Base-by-base conservation (phyloP, 2,329 filamentous ascomycete genomes). In the Curvularia sp. region DNA sequence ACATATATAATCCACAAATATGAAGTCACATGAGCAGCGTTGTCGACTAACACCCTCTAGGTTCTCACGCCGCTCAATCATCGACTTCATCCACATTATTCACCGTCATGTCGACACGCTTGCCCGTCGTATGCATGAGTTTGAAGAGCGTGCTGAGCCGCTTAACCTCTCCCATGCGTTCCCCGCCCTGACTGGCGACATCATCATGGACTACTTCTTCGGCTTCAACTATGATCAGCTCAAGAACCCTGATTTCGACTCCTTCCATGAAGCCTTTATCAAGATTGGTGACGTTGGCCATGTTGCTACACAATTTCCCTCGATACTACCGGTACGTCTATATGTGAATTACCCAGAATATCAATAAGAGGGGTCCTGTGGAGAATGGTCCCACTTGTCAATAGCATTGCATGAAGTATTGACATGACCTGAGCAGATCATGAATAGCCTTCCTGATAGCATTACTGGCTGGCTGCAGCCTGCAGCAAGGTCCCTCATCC, bases 181-280 rank as follows among this genome's bases (percentile, higher is more conserved):
- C 49, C 77, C 74, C 22, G 79, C 78, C 20, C 71, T 79, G 46
- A 78, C 78, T 1, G 80, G 79, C 31, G 81, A 83, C 31, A 76
- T 82, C 44, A 80, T 83, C 61, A 80, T 79, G 58, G 73, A 79
- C 52, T 82, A 81, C 57, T 75, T 74, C 60, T 75, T 75, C 47
- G 73, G 74, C 12, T 73, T 76, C 64, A 74, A 75, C 56, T 71
- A 74, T 35, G 61, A 53, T 12, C 72, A 74, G 47, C 66, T 75
- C 54, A 71, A 73, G 58, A 58, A 74, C 28, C 70, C 73, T 0
- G 64, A 72, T n/a, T 77, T 76, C 49, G 66, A 68, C 5, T 74
- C 70, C 1, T 76, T 75, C 49, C 73, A 75, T 35, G 71, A 74
- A 31, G 73, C 73, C 0, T 76, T 76, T 53, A 64, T 71, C 52